Conservation (phyloP, 1,284 basidiomycete species). For the Cryptococcus sp. region DNA sequence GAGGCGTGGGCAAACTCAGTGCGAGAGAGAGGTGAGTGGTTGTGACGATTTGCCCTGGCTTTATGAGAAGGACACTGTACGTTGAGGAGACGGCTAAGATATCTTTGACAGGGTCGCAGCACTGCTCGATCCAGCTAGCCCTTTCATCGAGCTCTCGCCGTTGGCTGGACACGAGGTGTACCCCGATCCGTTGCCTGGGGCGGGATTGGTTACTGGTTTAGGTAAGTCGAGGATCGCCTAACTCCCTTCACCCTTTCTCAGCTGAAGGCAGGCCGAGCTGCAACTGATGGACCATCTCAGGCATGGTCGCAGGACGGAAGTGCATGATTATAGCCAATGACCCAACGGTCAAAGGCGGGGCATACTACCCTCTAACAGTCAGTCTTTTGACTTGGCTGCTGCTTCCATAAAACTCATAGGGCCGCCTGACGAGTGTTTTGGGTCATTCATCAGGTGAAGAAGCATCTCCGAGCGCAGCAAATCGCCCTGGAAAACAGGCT, state of each 20-base stretch:
- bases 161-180: slow-evolving; percentile 89
- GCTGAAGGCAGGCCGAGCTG: slow-evolving; percentile 1
- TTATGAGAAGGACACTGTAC: neutral
- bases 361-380: slow-evolving; percentile 89
- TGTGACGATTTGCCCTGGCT: neutral
- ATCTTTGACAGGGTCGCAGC: slow-evolving; percentile 58
- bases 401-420: neutral
- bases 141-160: slow-evolving; percentile 85
- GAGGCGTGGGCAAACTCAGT: slow-evolving; percentile 77
- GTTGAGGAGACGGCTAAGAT: neutral
- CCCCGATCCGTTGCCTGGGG: slow-evolving; percentile 77
- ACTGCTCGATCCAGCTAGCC: slow-evolving; percentile 80
- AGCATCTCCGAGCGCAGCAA: slow-evolving; percentile 90
- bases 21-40: slow-evolving; percentile 73
- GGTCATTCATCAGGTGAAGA: slow-evolving; percentile 69
- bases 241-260: neutral
- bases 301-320: slow-evolving; percentile 70
- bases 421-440: neutral
- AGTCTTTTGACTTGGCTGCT: too few species aligned
- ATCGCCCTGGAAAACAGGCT: slow-evolving; percentile 86
- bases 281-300: slow-evolving; percentile 8
- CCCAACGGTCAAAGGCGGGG: slow-evolving; percentile 89
- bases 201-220: slow-evolving; percentile 89
- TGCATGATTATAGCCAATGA: slow-evolving; percentile 92
- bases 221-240: slow-evolving; percentile 52